Percentiles rank a stretch among this genome's conserved stretches.
Conservation (phyloP, 805 yeast genomes). For the Ogataea thermomethanolica region DNA sequence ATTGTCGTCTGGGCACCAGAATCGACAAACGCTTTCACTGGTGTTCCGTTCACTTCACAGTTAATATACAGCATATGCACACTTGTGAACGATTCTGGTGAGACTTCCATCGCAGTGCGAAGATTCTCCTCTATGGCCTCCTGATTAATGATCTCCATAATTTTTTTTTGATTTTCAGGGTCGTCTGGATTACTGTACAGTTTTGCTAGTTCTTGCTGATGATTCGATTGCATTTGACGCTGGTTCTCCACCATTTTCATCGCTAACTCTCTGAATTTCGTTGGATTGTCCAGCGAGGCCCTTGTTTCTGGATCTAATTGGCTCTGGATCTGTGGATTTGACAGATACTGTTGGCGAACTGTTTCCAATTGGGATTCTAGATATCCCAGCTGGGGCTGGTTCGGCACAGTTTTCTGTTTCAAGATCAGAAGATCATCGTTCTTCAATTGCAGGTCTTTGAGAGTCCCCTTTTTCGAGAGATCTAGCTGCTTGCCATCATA, state of each 20-base stretch:
- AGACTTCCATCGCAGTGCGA: conserved; percentile 74
- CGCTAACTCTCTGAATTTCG: conserved; percentile 32
- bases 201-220: conserved; percentile 41
- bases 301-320: conserved; percentile 28
- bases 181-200: conserved; percentile 65
- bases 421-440: conserved; percentile 59
- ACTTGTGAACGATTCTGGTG: conserved; percentile 85
- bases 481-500: conserved; percentile 43
- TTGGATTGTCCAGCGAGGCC: conserved; percentile 19
- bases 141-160: conserved; percentile 64
- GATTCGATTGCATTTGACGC: conserved; percentile 9
- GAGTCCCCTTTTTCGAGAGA: conserved; percentile 30
- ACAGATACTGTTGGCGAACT: conserved; percentile 46
- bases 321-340: conserved; percentile 34
- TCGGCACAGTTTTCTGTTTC: conserved; percentile 21
- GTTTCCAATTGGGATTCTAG: conserved; percentile 40
- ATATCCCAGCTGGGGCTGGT: conserved; percentile 17
- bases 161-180: conserved; percentile 62
- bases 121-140: conserved; percentile 77
- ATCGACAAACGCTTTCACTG: conserved; percentile 91
- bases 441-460: conserved; percentile 46
- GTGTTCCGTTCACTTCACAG: conserved; percentile 72
- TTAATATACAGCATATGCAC: conserved; percentile 83
- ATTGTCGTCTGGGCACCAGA: conserved; percentile 94
- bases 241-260: conserved; percentile 32